Evolutionary conservation across 2,329 filamentous ascomycete genomes (phyloP).

Genomic region (Cytospora mali): DNA sequence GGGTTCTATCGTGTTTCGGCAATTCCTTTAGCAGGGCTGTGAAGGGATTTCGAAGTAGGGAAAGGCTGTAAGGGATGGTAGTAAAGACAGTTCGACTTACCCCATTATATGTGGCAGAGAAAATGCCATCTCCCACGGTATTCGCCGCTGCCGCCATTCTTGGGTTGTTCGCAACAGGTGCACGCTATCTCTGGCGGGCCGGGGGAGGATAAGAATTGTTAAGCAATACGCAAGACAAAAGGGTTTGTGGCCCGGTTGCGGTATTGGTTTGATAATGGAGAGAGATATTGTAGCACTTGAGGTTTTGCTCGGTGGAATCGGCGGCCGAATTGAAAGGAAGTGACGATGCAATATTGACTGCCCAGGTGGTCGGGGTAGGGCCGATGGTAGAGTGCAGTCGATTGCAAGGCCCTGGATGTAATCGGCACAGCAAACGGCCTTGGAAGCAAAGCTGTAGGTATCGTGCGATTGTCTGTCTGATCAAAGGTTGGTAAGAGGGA

Average conservation of each 20-base stretch:
- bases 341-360: background rate
- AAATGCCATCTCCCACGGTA: constrained; percentile 51
- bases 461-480: background rate
- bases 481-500: background rate
- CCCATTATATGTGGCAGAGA: constrained; percentile 71
- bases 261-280: no score
- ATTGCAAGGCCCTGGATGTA: background rate
- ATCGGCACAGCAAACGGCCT: background rate
- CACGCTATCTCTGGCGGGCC: background rate
- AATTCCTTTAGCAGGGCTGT: background rate
- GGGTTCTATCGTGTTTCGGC: constrained; percentile 67
- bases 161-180: background rate
- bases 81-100: constrained; percentile 47
- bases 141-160: constrained; percentile 54
- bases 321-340: no score
- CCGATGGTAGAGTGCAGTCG: background rate
- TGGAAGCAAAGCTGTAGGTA: background rate
- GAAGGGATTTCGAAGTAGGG: background rate
- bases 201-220: no score
- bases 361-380: background rate
- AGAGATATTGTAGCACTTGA: no score
- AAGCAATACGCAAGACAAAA: no score
- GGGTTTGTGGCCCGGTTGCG: no score
- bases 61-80: constrained; percentile 15
- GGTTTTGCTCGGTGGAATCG: no score